Percentiles rank a stretch among this genome's conserved stretches.
phyloP scores from a whole-genome alignment of 768 basidiomycete species.

The Crepidotus variabilis region DNA sequence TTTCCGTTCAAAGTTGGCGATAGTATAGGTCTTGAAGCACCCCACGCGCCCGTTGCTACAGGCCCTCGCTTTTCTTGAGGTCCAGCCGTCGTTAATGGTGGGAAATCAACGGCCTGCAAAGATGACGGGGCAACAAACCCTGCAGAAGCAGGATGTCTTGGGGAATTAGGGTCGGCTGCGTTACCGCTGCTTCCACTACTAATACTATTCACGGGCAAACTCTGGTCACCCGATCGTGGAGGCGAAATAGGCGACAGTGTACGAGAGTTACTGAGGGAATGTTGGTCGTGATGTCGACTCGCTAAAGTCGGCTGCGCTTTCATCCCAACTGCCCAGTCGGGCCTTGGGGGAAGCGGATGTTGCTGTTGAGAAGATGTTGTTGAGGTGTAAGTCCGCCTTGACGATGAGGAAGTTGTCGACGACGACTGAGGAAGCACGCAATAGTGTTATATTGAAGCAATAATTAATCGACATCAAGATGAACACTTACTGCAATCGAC shows the following conservation, averaged over 20 bases:
- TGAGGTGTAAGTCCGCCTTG: conserved; percentile 72
- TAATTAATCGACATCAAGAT: conserved; percentile 2
- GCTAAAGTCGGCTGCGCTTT: conserved; percentile 72
- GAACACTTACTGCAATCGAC: conserved; percentile 65
- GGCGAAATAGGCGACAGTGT: conserved; percentile 39
- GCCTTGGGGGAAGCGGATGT: conserved; percentile 76
- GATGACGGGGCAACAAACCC: conserved; percentile 33
- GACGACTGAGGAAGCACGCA: conserved; percentile 47
- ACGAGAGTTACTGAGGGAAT: conserved; percentile 32
- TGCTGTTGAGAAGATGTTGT: conserved; percentile 58
- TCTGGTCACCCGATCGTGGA: conserved; percentile 31
- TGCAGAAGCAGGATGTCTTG: conserved; percentile 23
- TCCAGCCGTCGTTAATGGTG: conserved; percentile 52
- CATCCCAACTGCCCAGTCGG: conserved; percentile 87
- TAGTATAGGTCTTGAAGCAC: conserved; percentile 53
- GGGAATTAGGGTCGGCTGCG: conserved; percentile 15
- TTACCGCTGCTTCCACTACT: conserved; percentile 6
- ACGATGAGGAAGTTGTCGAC: conserved; percentile 75
- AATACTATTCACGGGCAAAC: conserved; percentile 19
- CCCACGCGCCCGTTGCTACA: conserved; percentile 66
- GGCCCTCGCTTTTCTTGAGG: conserved; percentile 51
- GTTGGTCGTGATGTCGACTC: conserved; percentile 48
- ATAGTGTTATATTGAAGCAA: conserved; percentile 5
- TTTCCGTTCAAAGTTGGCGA: conserved; percentile 23
- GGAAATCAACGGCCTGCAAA: conserved; percentile 65